Conservation (phyloP, 2,329 filamentous ascomycete genomes). For the Penicillium frequentans region DNA sequence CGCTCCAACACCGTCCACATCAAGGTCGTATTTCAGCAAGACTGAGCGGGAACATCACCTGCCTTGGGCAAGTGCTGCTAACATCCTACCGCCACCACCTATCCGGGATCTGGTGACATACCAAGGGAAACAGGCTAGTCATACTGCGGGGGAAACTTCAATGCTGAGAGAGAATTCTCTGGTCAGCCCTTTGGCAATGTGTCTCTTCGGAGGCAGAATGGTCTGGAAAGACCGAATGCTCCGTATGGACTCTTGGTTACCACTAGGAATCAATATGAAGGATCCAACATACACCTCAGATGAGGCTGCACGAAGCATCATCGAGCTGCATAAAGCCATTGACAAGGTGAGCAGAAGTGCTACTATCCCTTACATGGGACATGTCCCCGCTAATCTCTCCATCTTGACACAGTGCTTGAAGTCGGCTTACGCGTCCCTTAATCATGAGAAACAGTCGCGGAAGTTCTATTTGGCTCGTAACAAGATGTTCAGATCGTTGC, state of each 20-base stretch:
- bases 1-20: conserved; percentile 17
- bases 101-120: neutral
- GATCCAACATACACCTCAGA: neutral
- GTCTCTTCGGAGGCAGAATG: conserved; percentile 28
- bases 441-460: neutral
- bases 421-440: neutral
- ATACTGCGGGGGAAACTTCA: too few relatives aligned
- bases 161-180: conserved; percentile 33
- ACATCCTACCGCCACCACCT: neutral
- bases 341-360: conserved; percentile 21
- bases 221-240: conserved; percentile 19
- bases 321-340: conserved; percentile 38
- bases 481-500: neutral
- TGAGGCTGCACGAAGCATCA: conserved; percentile 26
- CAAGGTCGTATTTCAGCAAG: conserved; percentile 4
- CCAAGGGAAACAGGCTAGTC: neutral
- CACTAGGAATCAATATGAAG: conserved; percentile 13
- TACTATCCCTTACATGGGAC: neutral
- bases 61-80: neutral
- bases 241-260: conserved; percentile 39
- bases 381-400: neutral
- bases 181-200: conserved; percentile 26
- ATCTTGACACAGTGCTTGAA: neutral
- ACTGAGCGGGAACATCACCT: neutral
- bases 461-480: neutral